Percentiles rank a stretch among this genome's conserved stretches.
These are phyloP conservation scores for Scutellaria minor DNA, from an alignment of 257 asterid genomes.

Conservation along the genomic window DNA sequence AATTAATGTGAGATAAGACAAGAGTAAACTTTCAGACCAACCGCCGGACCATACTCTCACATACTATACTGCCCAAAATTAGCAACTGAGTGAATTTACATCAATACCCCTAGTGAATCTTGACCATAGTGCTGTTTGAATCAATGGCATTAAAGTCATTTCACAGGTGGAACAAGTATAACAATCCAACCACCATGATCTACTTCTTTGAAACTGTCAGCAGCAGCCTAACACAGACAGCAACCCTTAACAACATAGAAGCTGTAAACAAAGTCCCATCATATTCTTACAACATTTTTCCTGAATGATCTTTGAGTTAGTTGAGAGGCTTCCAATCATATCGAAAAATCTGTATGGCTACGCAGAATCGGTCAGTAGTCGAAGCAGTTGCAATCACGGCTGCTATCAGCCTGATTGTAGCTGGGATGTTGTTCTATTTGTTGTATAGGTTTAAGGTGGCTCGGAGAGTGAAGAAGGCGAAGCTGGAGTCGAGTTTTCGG, in stretches of 20 bases:
- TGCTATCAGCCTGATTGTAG: slow-evolving; percentile 42
- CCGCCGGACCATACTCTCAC: slow-evolving; percentile 15
- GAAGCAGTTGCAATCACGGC: slow-evolving; percentile 59
- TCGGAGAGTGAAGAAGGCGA: slow-evolving; percentile 36
- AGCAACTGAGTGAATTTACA: not conserved
- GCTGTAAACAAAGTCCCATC: slow-evolving; percentile 29
- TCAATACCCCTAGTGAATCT: slow-evolving; percentile 4
- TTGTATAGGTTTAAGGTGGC: slow-evolving; percentile 40
- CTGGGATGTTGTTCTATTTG: slow-evolving; percentile 47
- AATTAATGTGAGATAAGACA: slow-evolving; percentile 35
- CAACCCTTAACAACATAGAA: slow-evolving; percentile 11
- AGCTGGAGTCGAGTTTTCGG: slow-evolving; percentile 51
- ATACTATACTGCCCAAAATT: not conserved
- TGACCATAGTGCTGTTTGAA: not conserved
- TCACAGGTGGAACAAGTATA: slow-evolving; percentile 4
- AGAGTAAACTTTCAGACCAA: slow-evolving; percentile 35
- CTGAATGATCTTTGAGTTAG: not conserved
- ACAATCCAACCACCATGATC: slow-evolving; percentile 40
- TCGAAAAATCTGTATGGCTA: slow-evolving; percentile 25
- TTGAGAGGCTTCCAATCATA: too few relatives aligned
- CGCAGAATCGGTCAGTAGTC: slow-evolving; percentile 42
- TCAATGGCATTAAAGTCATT: slow-evolving; percentile 33
- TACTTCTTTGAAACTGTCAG: slow-evolving; percentile 46
- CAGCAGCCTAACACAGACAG: slow-evolving; percentile 33
- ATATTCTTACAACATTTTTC: not conserved